These are phyloP conservation scores for Fusarium ambrosium DNA, from an alignment of 2,329 filamentous ascomycete genomes.

Conservation along the genomic window DNA sequence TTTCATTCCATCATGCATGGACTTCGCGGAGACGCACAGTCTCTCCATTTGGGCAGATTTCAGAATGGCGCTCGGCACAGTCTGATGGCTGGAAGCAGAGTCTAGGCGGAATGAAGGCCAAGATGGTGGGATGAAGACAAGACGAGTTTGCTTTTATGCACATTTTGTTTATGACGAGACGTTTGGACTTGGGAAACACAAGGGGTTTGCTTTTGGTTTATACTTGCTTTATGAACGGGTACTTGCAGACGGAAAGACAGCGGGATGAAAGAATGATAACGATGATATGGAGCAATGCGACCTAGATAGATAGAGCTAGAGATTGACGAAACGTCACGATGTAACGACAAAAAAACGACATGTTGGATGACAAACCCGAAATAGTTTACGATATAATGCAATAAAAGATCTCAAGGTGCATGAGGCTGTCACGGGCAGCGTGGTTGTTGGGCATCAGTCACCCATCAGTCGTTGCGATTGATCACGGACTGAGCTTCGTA, in stretches of 20 bases:
- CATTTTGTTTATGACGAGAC: neutral
- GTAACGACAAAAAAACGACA: neutral
- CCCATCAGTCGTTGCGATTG: neutral
- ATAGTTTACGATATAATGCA: neutral
- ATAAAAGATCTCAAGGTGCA: neutral
- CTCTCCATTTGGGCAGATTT: neutral
- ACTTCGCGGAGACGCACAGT: neutral
- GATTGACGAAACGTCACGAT: neutral
- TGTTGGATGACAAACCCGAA: neutral
- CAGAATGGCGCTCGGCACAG: neutral
- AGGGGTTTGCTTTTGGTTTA: neutral
- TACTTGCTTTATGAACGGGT: neutral
- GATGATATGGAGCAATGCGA: neutral
- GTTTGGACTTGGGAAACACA: neutral
- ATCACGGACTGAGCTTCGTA: constrained; percentile 12
- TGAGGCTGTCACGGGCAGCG: neutral
- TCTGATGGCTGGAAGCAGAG: neutral
- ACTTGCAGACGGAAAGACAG: neutral
- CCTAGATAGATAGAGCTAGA: neutral
- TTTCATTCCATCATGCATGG: neutral
- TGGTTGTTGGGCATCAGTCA: constrained; percentile 5
- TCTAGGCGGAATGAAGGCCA: neutral
- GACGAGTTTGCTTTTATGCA: neutral
- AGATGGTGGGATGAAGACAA: neutral
- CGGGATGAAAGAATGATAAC: neutral